Percentiles rank a stretch among this genome's conserved stretches.
phyloP scores from a whole-genome alignment of 2,329 filamentous ascomycete genomes.

The Falciphora oryzae region DNA sequence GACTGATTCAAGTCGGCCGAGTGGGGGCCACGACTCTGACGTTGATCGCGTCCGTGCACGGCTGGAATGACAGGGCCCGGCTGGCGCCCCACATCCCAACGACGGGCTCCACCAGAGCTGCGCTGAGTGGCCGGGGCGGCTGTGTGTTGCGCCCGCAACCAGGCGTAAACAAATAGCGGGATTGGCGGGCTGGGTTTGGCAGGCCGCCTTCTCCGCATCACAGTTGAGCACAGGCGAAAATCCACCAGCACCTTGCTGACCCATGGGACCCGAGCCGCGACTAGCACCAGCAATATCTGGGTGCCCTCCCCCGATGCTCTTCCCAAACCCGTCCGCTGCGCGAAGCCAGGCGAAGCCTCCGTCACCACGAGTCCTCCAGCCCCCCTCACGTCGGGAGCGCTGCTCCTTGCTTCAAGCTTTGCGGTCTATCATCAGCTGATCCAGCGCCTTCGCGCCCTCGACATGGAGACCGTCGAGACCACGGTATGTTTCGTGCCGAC shows the following conservation, averaged over 20 bases:
- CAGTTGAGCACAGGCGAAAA: background rate
- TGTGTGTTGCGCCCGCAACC: background rate
- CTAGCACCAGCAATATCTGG: background rate
- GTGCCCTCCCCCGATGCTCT: background rate
- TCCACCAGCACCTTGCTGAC: background rate
- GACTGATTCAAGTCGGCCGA: background rate
- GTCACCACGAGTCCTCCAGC: constrained; percentile 24
- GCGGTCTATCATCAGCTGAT: constrained; percentile 19
- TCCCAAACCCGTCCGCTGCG: background rate
- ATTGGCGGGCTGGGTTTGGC: background rate
- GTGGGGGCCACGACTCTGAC: background rate
- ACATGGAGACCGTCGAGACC: constrained; percentile 16
- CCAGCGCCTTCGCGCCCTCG: constrained; percentile 8
- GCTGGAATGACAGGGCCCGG: background rate
- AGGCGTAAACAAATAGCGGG: constrained; percentile 1
- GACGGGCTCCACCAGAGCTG: background rate
- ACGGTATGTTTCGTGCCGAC: constrained; percentile 21
- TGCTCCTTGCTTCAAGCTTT: constrained; percentile 31
- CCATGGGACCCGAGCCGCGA: background rate
- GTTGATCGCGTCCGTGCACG: background rate
- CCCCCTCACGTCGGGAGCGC: constrained; percentile 26
- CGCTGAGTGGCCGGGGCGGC: background rate
- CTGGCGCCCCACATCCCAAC: no score
- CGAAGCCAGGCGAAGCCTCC: constrained; percentile 10
- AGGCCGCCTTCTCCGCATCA: background rate